These are phyloP conservation scores for Pythium pyrilobum DNA, from an alignment of 352 stramenopile species.

Conservation along the genomic window DNA sequence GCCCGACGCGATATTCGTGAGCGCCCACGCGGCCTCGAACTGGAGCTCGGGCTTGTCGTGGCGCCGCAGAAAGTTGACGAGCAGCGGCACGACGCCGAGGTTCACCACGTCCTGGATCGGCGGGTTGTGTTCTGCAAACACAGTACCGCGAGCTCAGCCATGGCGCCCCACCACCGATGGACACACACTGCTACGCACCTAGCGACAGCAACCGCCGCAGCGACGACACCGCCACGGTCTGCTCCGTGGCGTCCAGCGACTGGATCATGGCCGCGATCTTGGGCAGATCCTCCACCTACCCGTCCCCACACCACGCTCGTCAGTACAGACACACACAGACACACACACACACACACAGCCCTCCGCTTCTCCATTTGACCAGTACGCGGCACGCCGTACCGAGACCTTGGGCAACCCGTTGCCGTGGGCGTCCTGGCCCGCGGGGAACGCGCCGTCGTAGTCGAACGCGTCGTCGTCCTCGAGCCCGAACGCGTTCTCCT, in stretches of 20 bases:
- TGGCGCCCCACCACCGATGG: background rate
- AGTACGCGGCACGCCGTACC: slow-evolving; percentile 4
- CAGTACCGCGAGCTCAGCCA: slow-evolving; percentile 13
- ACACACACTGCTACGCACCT: slow-evolving; percentile 34
- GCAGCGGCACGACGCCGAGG: slow-evolving; percentile 94
- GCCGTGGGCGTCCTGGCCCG: background rate
- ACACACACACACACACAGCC: background rate
- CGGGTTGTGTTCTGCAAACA: slow-evolving; percentile 91
- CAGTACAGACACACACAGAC: background rate
- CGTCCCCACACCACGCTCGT: background rate
- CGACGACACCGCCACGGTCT: slow-evolving; percentile 94
- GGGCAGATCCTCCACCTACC: slow-evolving; percentile 91
- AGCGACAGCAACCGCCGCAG: slow-evolving; percentile 98
- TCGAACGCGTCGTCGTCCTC: slow-evolving; percentile 19
- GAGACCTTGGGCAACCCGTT: slow-evolving; percentile 8
- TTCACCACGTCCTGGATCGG: slow-evolving; percentile 99
- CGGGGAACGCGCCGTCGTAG: slow-evolving; percentile 9
- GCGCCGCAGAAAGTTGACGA: slow-evolving; percentile 95
- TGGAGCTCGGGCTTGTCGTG: slow-evolving; percentile 93
- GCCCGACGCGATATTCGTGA: slow-evolving; percentile 99
- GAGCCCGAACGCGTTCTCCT: background rate
- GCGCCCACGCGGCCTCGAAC: slow-evolving; percentile 99
- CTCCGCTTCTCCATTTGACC: too few species aligned
- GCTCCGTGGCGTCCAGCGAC: slow-evolving; percentile 87
- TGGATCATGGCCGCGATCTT: slow-evolving; percentile 95